phyloP scores from a whole-genome alignment of 768 basidiomycete genomes.

The Cystofilobasidium bisporidii region DNA sequence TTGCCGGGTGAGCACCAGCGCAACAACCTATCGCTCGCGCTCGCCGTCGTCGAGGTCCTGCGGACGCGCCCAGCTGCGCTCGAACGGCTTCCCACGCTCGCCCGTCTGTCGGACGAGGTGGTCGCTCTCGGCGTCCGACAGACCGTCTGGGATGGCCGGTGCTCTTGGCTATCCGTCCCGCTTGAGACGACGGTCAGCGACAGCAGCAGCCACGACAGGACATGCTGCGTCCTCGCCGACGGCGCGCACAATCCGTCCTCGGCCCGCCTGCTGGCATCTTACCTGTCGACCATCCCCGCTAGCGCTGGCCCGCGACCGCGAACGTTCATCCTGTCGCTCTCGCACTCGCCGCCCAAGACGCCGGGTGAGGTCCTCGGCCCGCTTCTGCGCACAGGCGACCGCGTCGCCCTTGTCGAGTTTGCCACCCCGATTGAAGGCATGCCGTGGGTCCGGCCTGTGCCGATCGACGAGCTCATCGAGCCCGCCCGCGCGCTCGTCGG shows the following conservation, averaged over 20 bases:
- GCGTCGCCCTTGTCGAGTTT: constrained; percentile 36
- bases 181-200: constrained; percentile 8
- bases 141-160: constrained; percentile 70
- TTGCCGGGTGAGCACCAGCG: constrained; percentile 76
- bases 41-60: constrained; percentile 54
- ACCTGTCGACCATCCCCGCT: constrained; percentile 47
- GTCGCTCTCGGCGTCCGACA: constrained; percentile 54
- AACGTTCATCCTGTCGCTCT: constrained; percentile 70
- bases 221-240: constrained; percentile 58
- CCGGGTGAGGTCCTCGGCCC: constrained; percentile 61
- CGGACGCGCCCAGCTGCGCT: constrained; percentile 42
- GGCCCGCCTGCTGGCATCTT: constrained; percentile 55
- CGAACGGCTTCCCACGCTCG: constrained; percentile 34
- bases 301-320: constrained; percentile 35
- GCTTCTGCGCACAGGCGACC: constrained; percentile 48
- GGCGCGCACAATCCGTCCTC: constrained; percentile 90
- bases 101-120: constrained; percentile 45
- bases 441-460: constrained; percentile 78
- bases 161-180: constrained; percentile 48
- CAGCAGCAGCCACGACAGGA: too few relatives aligned
- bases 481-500: constrained; percentile 46
- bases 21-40: constrained; percentile 65
- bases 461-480: constrained; percentile 47
- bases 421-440: constrained; percentile 63
- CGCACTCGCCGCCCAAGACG: constrained; percentile 76